A percentile compares a stretch with the other conserved stretches of the same genome.
Evolutionary conservation across 2,329 filamentous ascomycete species (phyloP).

Genomic region (Penicillium concentricum): DNA sequence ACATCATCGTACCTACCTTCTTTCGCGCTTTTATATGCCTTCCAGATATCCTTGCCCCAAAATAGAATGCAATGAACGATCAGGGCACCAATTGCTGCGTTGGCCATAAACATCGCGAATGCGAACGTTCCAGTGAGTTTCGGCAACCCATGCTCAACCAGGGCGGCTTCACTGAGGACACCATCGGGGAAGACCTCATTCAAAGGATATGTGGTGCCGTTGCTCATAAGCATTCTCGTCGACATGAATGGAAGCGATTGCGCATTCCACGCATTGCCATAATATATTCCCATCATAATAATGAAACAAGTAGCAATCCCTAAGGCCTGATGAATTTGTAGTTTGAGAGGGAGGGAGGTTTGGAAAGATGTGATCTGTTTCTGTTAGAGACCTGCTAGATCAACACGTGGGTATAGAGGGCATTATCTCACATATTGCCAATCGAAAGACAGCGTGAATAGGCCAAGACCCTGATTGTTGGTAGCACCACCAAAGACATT

Average conservation of each 20-base stretch:
- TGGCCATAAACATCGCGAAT: constrained; percentile 57
- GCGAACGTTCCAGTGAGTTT: constrained; percentile 52
- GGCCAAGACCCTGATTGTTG: constrained; percentile 54
- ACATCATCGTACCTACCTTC: constrained; percentile 48
- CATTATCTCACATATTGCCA: constrained; percentile 47
- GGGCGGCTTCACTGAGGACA: constrained; percentile 29
- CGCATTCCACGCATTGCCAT: constrained; percentile 50
- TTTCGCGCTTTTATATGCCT: constrained; percentile 49
- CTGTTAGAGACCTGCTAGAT: not conserved
- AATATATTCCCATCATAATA: constrained; percentile 55
- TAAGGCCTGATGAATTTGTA: constrained; percentile 49
- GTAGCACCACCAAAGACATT: constrained; percentile 53
- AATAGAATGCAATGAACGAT: constrained; percentile 55
- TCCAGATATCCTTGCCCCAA: constrained; percentile 54
- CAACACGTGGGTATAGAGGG: constrained; percentile 13
- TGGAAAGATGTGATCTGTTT: constrained; percentile 54
- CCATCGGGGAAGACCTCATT: constrained; percentile 41
- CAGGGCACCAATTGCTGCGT: constrained; percentile 58
- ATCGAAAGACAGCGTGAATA: constrained; percentile 53
- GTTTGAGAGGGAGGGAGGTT: constrained; percentile 53
- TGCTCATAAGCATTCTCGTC: constrained; percentile 43
- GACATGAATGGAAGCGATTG: constrained; percentile 56
- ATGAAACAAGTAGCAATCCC: constrained; percentile 53
- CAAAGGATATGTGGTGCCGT: constrained; percentile 45
- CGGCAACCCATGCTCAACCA: constrained; percentile 49